Percentiles rank a stretch among this genome's conserved stretches.
These are phyloP conservation scores for Botrytis aclada DNA, from an alignment of 2,329 filamentous ascomycete genomes.

Conservation along the genomic window DNA sequence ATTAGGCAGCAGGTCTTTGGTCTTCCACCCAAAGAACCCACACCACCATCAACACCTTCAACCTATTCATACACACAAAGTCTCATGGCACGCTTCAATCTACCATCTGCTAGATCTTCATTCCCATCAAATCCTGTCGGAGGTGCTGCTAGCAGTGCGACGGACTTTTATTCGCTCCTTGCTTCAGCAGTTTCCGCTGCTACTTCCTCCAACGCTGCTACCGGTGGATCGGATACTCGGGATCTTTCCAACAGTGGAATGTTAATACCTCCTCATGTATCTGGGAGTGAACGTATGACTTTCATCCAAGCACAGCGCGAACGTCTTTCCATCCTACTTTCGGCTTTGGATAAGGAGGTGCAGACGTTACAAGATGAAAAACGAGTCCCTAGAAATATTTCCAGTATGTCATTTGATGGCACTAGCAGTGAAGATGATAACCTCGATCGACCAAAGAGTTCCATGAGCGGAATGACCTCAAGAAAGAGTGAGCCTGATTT, in stretches of 20 bases:
- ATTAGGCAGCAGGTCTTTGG: constrained; percentile 78
- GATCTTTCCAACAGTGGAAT: constrained; percentile 57
- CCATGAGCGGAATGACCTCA: constrained; percentile 62
- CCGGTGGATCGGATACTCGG: constrained; percentile 33
- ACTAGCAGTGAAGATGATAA: constrained; percentile 36
- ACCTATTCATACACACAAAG: constrained; percentile 68
- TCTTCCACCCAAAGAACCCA: constrained; percentile 55
- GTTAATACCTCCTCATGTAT: constrained; percentile 69
- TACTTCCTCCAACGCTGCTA: constrained; percentile 30
- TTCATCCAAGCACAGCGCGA: constrained; percentile 81
- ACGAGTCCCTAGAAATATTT: constrained; percentile 24
- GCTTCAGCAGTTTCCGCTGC: constrained; percentile 65
- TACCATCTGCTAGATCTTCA: constrained; percentile 66
- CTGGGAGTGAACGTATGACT: constrained; percentile 63
- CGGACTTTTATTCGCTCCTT: constrained; percentile 75
- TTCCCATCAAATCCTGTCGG: constrained; percentile 36
- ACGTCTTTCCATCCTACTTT: constrained; percentile 68
- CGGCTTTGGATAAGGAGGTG: constrained; percentile 77
- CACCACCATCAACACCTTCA: constrained; percentile 46
- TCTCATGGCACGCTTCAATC: constrained; percentile 80
- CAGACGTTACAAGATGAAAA: constrained; percentile 50
- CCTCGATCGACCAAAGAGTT: constrained; percentile 30
- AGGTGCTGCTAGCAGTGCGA: constrained; percentile 45
- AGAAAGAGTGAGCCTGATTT: constrained; percentile 86
- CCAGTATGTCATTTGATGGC: constrained; percentile 34